A percentile compares a stretch with the other conserved stretches of the same genome.
phyloP scores from a whole-genome alignment of 2,329 filamentous ascomycete species.

The Aureobasidium zeae region DNA sequence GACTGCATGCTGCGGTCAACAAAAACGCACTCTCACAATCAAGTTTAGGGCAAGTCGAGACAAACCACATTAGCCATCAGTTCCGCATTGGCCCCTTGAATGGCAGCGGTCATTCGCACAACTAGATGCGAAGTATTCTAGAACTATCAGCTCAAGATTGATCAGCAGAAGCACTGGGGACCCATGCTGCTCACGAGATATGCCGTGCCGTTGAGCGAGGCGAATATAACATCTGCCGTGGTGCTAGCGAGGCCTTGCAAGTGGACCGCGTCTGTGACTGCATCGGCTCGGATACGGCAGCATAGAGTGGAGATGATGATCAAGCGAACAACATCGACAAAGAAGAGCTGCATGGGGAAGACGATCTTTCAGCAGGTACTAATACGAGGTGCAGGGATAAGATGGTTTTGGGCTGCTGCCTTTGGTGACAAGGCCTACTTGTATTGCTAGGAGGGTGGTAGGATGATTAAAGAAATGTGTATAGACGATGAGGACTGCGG shows the following conservation, averaged over 20 bases:
- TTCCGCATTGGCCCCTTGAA: constrained; percentile 1
- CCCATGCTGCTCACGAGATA: constrained; percentile 3
- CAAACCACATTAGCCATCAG: constrained; percentile 6
- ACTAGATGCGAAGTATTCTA: constrained; percentile 11
- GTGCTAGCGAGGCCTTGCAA: constrained; percentile 3
- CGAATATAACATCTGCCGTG: constrained; percentile 1
- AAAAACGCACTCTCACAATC: not conserved
- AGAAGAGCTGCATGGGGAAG: constrained; percentile 2
- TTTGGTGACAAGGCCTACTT: not conserved
- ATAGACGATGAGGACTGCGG: not conserved
- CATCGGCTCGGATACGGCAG: constrained; percentile 6
- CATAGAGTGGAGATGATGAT: not conserved
- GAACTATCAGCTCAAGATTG: not conserved
- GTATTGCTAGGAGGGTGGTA: not conserved
- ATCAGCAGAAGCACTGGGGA: not conserved
- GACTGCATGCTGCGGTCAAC: constrained; percentile 1
- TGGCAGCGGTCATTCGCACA: not conserved
- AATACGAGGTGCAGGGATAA: constrained; percentile 2
- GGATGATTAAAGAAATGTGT: not conserved
- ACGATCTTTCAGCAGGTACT: not conserved
- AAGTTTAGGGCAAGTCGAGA: not conserved
- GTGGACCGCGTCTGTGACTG: constrained; percentile 2
- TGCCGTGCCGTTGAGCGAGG: constrained; percentile 12
- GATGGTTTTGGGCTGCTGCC: constrained; percentile 10
- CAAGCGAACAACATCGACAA: constrained; percentile 6